Conservation (phyloP, 352 stramenopile genomes). For the Phytophthora podocarpi region DNA sequence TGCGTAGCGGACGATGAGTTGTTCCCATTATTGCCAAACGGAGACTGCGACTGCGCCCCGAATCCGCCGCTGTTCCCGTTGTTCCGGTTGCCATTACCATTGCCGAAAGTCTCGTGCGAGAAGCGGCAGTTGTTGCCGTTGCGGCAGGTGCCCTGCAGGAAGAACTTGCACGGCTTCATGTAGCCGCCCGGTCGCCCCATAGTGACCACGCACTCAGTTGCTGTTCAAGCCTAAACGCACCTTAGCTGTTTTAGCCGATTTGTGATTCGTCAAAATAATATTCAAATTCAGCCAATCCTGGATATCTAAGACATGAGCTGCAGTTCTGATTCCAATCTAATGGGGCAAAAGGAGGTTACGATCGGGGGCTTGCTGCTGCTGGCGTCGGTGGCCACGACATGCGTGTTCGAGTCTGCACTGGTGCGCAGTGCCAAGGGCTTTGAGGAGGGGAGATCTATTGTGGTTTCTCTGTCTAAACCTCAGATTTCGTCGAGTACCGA, state of each 20-base stretch:
- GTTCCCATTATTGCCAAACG: constrained; percentile 21
- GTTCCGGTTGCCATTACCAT: constrained; percentile 18
- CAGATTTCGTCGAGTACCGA: constrained; percentile 29
- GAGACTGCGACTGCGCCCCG: constrained; percentile 13
- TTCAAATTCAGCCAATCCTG: constrained; percentile 2
- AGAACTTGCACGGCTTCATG: constrained; percentile 68
- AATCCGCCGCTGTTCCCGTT: constrained; percentile 20
- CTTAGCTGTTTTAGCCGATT: neutral
- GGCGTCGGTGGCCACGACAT: constrained; percentile 53
- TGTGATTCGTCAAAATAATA: neutral
- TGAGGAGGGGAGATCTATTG: constrained; percentile 48
- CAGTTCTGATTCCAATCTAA: constrained; percentile 2
- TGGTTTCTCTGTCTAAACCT: constrained; percentile 34
- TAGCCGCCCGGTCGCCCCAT: constrained; percentile 27
- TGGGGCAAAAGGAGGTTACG: constrained; percentile 38
- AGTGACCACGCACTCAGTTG: neutral
- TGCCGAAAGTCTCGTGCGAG: constrained; percentile 45
- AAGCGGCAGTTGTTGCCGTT: constrained; percentile 76
- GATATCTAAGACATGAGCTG: neutral
- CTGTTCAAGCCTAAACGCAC: too few relatives aligned
- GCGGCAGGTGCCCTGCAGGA: constrained; percentile 69
- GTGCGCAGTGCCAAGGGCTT: constrained; percentile 52
- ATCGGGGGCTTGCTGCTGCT: constrained; percentile 59
- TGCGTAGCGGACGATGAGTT: constrained; percentile 1
- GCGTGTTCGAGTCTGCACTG: constrained; percentile 58